Conservation (phyloP, 139 green algal genomes). For the Trebouxia sp. region DNA sequence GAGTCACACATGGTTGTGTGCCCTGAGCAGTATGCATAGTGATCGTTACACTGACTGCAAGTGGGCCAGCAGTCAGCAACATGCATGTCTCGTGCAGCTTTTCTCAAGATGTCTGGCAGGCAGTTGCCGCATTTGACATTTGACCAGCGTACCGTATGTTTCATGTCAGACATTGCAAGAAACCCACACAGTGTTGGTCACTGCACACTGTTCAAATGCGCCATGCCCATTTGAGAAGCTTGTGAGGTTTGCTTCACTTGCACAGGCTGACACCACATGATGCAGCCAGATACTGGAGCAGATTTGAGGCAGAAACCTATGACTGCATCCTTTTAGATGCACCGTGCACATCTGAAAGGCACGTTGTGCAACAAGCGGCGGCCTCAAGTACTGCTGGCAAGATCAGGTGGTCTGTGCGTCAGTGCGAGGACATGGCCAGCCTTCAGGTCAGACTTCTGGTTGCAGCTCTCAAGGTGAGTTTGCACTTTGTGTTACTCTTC, state of each 20-base stretch:
- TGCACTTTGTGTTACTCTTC: no score
- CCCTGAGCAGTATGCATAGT: no score
- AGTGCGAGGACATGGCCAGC: slow-evolving; percentile 50
- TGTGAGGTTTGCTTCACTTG: not conserved
- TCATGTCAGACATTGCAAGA: no score
- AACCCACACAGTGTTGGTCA: not conserved
- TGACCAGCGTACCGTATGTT: no score
- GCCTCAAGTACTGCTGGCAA: not conserved
- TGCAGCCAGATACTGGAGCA: slow-evolving; percentile 44
- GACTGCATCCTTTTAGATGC: slow-evolving; percentile 71
- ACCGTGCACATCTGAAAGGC: slow-evolving; percentile 65
- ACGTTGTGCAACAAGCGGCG: slow-evolving; percentile 53
- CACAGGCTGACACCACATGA: slow-evolving; percentile 41
- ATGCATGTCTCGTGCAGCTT: no score
- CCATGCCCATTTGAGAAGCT: no score
- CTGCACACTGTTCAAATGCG: not conserved
- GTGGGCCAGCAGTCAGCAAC: no score
- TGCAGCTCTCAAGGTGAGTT: slow-evolving; percentile 31
- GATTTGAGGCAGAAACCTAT: slow-evolving; percentile 47
- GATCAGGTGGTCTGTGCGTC: slow-evolving; percentile 49
- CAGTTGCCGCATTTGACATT: no score
- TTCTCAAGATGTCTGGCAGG: no score
- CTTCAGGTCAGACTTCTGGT: slow-evolving; percentile 56
- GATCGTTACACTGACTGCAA: no score
- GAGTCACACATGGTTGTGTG: no score